Base-by-base conservation (phyloP, 306 rosid genomes). In the Citrullus amarus region DNA sequence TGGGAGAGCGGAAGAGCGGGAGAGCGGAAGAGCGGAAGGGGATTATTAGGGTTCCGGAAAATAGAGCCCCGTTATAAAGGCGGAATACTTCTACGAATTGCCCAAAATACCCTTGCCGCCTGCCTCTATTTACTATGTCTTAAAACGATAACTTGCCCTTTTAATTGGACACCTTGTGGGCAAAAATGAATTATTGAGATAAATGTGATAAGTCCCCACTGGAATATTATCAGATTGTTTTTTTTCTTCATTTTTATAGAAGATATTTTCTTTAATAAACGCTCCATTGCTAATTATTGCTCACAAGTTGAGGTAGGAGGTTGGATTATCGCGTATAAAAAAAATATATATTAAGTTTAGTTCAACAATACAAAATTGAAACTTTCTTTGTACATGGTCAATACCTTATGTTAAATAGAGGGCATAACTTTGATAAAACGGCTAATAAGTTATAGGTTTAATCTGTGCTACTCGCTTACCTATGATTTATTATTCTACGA, bases 1-100 rank as follows among this genome's bases (percentile, higher is more conserved):
- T 80, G 87, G 51, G n/a, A 61, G 43, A 71, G 77, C 18, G 2
- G 34, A 53, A 50, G 63, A 28, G 51, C 15, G 56, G 80, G n/a
- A 61, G 43, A 71, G 77, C 18, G 2, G 34, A 53, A 50, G 63
- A 28, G 51, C 15, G 56, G 80, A 63, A 14, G 58, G 20, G 20
- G 55, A 3, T 41, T 6, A 46, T 46, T 10, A 85, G 90, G 90
- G 89, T 70, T 82, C 8, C 53, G 1, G 34, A 15, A 8, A 9
- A 20, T 63, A n/a, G 6, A 25, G 44, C 53, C 4, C 2, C 17
- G 2, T 72, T 76, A 84, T 81, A 79, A 39, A 79, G 28, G 78
- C 16, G 22, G 38, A 25, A 20, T 14, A 4, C 17, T 9, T 77
- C 22, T 0, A 0, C 7, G 4, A 36, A 34, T 53, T 76, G 6